phyloP scores from a whole-genome alignment of 192 early-diverging fungal genomes.

The Coemansia sp. region DNA sequence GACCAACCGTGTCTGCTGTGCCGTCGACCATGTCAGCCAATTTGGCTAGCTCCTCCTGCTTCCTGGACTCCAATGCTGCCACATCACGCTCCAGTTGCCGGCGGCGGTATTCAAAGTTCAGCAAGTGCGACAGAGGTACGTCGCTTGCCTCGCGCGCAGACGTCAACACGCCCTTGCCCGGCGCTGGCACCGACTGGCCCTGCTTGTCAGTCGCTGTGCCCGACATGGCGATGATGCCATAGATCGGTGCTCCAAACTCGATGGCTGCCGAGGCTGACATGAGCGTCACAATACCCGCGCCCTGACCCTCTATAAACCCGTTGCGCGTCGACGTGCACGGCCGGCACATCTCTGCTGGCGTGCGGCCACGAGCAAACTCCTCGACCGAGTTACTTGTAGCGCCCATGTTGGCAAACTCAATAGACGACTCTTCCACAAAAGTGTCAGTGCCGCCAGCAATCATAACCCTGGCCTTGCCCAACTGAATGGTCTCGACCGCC shows the following conservation, averaged over 20 bases:
- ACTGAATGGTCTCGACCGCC: constrained; percentile 82
- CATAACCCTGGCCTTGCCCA: constrained; percentile 86
- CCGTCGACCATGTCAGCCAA: not conserved
- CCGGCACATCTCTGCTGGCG: constrained; percentile 84
- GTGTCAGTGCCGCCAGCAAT: constrained; percentile 89
- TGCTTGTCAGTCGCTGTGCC: constrained; percentile 94
- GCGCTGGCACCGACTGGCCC: constrained; percentile 87
- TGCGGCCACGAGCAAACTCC: constrained; percentile 81
- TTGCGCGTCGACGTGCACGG: constrained; percentile 81
- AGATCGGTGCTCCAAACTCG: constrained; percentile 87
- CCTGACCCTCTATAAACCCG: constrained; percentile 92
- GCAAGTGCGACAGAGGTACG: constrained; percentile 53
- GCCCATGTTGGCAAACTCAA: constrained; percentile 94
- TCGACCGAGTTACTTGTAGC: constrained; percentile 83
- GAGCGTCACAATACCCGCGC: constrained; percentile 81
- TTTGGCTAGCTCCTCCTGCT: constrained; percentile 4
- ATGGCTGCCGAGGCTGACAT: constrained; percentile 83
- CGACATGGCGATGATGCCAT: constrained; percentile 80
- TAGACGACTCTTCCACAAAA: constrained; percentile 80
- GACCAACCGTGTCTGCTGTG: not conserved
- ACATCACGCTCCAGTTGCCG: constrained; percentile 59
- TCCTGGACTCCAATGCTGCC: not conserved
- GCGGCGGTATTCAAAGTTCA: constrained; percentile 81
- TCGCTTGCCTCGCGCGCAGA: constrained; percentile 69
- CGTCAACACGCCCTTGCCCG: constrained; percentile 87